phyloP scores from a whole-genome alignment of 164 flowering plant genomes.

The Magnolia changhungtana region DNA sequence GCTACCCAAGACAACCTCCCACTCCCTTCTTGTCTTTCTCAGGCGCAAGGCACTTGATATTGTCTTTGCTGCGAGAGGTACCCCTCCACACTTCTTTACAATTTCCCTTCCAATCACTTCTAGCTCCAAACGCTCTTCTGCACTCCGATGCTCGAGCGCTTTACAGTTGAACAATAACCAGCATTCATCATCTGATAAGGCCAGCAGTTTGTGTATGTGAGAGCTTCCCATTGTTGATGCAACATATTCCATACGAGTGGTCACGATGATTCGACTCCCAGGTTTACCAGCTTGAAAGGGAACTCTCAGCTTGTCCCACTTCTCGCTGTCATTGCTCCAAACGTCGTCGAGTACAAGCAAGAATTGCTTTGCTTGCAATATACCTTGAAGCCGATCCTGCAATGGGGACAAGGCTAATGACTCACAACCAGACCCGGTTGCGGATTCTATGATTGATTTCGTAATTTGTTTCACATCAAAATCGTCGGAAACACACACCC shows the following conservation, averaged over 20 bases:
- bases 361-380: neutral
- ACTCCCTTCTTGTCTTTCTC: neutral
- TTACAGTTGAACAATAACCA: slow-evolving; percentile 1
- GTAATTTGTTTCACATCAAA: neutral
- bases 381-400: neutral
- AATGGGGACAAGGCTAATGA: neutral
- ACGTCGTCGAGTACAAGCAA: neutral
- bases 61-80: neutral
- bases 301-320: neutral
- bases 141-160: neutral
- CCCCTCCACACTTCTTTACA: slow-evolving; percentile 3
- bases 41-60: neutral
- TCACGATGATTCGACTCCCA: slow-evolving; percentile 9
- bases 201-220: neutral
- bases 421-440: neutral
- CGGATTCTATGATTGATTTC: neutral
- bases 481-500: neutral
- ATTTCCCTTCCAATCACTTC: slow-evolving; percentile 3
- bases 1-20: slow-evolving; percentile 1
- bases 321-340: neutral
- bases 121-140: neutral
- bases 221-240: neutral
- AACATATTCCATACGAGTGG: slow-evolving; percentile 1
- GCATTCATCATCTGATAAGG: neutral
- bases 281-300: neutral